Evolutionary conservation across 345 rosid species (phyloP), one percentile per base, ranked within the genome.

Genomic region (Clausena lansium): DNA sequence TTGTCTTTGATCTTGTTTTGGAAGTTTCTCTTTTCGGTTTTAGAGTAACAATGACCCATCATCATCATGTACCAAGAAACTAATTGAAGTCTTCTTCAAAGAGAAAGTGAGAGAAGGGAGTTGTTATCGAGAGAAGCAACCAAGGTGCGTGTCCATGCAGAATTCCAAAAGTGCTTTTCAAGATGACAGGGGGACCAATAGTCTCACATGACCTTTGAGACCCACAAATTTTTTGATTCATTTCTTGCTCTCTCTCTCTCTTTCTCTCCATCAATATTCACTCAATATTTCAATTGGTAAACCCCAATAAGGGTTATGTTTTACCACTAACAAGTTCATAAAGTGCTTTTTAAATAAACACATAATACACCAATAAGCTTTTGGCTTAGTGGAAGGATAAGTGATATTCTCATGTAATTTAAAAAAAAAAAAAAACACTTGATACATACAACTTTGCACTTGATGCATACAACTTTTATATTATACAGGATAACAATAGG

Each of bases 111-210:
- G n/a, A 7, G 45, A 9, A 65, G 73, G 27, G 24, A 7, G 58
- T 19, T 7, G 9, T 7, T n/a, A n/a, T n/a, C 32, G 63, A 35
- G 14, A 24, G 70, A 77, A 61, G 76, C 70, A 47, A 52, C 57
- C 57, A 24, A 36, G 27, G 2, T 8, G 38, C 1, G 24, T 39
- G 67, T 38, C 58, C 6, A 67, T 52, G 67, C 74, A 64, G 55
- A 76, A 70, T 71, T 76, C 80, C 77, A 71, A 66, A 8, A 14
- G 10, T 45, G 55, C 68, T 66, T 25, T 54, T 38, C 32, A 19
- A 52, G 32, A 61, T 27, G 71, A 45, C 20, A 27, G 39, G 41
- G 41, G 52, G 74, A 50, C 57, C 22, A 52, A 5, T 52, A 5
- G 9, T 22, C 22, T 68, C 63, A n/a, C 75, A 24, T 59, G 71